Base-by-base conservation (phyloP, 345 rosid genomes). In the Gossypium arboreum region DNA sequence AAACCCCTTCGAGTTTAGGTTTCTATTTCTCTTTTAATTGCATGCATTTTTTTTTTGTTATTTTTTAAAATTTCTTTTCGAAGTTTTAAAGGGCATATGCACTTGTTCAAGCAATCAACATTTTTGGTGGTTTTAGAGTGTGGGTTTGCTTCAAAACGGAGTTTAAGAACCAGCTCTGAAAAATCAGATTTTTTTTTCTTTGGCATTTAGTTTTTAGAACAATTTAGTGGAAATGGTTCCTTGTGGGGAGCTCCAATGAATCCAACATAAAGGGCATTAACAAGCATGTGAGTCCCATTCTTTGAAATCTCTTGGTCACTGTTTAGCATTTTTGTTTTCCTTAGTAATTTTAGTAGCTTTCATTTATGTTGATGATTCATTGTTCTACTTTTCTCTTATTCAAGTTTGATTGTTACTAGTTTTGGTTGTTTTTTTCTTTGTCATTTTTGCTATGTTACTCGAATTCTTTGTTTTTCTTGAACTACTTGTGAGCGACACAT, bases 281-380 rank as follows among this genome's bases (percentile, higher is more conserved):
- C 79, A 34, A 34, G 86, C 86, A 17, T 87, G 94, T 96, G 98
- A 98, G 98, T 96, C 62, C 92, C 97, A 17, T 34, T 34, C 7
- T 5, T 34, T 34, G 41, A 34, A 34, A 34, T 34, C 41, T 5
- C 41, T 34, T 34, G 7, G 41, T 34, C 41, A 34, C 41, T 34
- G 41, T 34, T 34, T 34, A 34, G 41, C 41, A 34, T 34, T 34
- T 34, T 34, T 34, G 39, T 34, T 34, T 34, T 6, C 41, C 89
- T 94, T 29, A 83, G 99, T 77, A 96, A 96, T 78, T 51, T 51
- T 51, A 15, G 55, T 34, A 15, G 15, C 55, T 13, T 2, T 55
- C n/a, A 1, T 55, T 18, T 55, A 34, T 34, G 41, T 34, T 34
- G 41, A 34, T 34, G 41, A 34, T 34, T 34, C 41, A 0, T 34